Evolutionary conservation across 768 basidiomycete genomes (phyloP).

Genomic region (Rubroboletus satanas): DNA sequence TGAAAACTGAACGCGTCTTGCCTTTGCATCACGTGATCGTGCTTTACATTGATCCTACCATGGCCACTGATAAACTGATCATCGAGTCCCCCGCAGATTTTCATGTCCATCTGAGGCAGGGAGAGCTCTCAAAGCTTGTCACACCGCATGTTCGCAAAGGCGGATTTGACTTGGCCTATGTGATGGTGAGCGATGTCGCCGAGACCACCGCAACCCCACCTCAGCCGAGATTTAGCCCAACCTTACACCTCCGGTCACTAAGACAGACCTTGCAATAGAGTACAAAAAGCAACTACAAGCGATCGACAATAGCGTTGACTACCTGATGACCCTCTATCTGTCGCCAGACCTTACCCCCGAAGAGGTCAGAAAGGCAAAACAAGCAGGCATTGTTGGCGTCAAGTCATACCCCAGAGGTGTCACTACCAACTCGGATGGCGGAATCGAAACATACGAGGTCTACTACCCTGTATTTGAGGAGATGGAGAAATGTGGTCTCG

Average conservation of each 20-base stretch:
- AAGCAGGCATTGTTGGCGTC: constrained; percentile 81
- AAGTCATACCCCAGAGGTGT: constrained; percentile 98
- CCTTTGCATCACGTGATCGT: constrained; percentile 29
- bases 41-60: constrained; percentile 20
- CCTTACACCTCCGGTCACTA: constrained; percentile 82
- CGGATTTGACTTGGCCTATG: constrained; percentile 89
- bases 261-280: constrained; percentile 70
- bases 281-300: constrained; percentile 74
- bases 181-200: constrained; percentile 66
- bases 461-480: constrained; percentile 92
- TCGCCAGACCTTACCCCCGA: constrained; percentile 85
- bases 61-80: constrained; percentile 21
- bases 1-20: constrained; percentile 31
- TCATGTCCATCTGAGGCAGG: constrained; percentile 96
- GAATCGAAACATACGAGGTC: constrained; percentile 91
- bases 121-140: constrained; percentile 74
- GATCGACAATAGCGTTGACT: constrained; percentile 76
- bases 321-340: constrained; percentile 97
- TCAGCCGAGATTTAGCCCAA: constrained; percentile 65
- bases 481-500: constrained; percentile 92
- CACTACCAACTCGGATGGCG: constrained; percentile 94
- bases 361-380: constrained; percentile 84
- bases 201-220: constrained; percentile 7
- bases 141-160: constrained; percentile 87
- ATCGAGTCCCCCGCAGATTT: constrained; percentile 76